Evolutionary conservation across 495 filamentous ascomycete species (phyloP).

Genomic region (Penicillium maclennaniae): DNA sequence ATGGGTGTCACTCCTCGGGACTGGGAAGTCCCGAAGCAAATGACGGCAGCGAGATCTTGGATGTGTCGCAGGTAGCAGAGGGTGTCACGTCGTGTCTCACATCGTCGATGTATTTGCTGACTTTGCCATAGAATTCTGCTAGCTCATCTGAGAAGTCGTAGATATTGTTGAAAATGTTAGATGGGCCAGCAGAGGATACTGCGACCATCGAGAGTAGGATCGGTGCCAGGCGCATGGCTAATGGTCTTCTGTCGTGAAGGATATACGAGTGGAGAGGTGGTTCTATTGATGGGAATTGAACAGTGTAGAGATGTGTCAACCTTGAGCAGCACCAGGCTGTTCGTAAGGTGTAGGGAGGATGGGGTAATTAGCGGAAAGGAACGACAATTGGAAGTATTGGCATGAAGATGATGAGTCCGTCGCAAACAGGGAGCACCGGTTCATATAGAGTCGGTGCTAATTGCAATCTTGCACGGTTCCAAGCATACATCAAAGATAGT

Average conservation of each 20-base stretch:
- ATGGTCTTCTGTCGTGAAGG: slow-evolving; percentile 4
- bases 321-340: slow-evolving; percentile 17
- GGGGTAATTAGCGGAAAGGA: slow-evolving; percentile 11
- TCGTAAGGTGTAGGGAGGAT: slow-evolving; percentile 1
- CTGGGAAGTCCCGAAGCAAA: slow-evolving; percentile 50
- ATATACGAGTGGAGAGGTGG: background rate
- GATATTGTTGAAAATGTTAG: slow-evolving; percentile 28
- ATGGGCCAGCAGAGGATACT: slow-evolving; percentile 34
- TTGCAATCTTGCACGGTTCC: slow-evolving; percentile 8
- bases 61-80: slow-evolving; percentile 32
- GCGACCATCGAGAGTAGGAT: slow-evolving; percentile 31
- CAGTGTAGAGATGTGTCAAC: background rate
- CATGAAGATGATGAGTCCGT: slow-evolving; percentile 10
- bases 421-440: slow-evolving; percentile 11
- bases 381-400: slow-evolving; percentile 9
- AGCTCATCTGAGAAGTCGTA: slow-evolving; percentile 40
- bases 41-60: slow-evolving; percentile 37
- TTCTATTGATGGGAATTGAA: background rate
- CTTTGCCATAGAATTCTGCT: slow-evolving; percentile 34
- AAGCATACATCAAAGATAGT: slow-evolving; percentile 22
- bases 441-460: slow-evolving; percentile 22
- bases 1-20: slow-evolving; percentile 56
- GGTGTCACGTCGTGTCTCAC: slow-evolving; percentile 16
- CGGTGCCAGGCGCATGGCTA: slow-evolving; percentile 30
- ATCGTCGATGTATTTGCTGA: slow-evolving; percentile 36